Evolutionary conservation across 2,329 filamentous ascomycete species (phyloP), one percentile per base, ranked within the genome.

Genomic region (Lasiodiplodia gonubiensis): DNA sequence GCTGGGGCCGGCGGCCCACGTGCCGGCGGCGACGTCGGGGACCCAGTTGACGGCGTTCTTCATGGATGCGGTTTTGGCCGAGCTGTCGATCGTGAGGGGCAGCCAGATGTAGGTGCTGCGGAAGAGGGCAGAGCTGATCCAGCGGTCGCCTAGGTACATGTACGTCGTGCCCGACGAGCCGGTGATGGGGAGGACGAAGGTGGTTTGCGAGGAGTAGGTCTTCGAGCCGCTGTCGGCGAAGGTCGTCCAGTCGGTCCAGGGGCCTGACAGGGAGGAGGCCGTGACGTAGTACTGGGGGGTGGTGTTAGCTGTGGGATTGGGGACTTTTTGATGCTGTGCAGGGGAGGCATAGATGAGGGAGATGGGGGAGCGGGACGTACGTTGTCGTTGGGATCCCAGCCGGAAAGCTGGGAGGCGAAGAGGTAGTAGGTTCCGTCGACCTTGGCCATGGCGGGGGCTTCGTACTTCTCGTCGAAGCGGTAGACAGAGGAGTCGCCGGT

Each of bases 81-180:
- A 79, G 7, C 7, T 2, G 42, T 46, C 42, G 68, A 89, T 80
- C 4, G 73, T 79, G 0, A 90, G 76, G 0, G 89, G 89, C 0
- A 90, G 81, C 89, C 88, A 91, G 49, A 90, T 78, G 71, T 90
- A 90, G 0, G 87, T 89, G 63, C 84, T 86, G 0, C 84, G 79
- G 75, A 84, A 85, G 0, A 92, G 81, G 69, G 90, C 88, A n/a
- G 75, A 74, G 5, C 81, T 84, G 0, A 86, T 76, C 89, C 89
- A 91, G 25, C 89, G 85, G 76, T 92, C 89, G 23, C 89, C 89
- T 77, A 90, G 85, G 76, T 90, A 91, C 69, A 89, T 83, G 59
- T 82, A 81, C 6, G 72, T 75, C 48, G 79, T 76, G 48, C 79
- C 74, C 0, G 54, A 1, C 33, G 18, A 0, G 27, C 64, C 64